phyloP scores from a whole-genome alignment of 179 eudicot genomes.

The Gypsophila paniculata region DNA sequence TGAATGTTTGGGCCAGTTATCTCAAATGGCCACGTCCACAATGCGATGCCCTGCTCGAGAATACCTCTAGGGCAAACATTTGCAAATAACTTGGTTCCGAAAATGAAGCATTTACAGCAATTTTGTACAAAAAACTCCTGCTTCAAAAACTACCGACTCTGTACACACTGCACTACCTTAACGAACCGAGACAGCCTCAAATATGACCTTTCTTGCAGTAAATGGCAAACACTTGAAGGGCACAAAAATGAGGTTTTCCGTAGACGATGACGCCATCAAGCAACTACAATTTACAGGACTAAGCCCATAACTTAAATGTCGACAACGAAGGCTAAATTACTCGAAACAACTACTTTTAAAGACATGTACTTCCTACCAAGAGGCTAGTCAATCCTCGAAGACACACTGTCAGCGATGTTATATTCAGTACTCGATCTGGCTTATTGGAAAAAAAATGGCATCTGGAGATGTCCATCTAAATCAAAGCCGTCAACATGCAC shows the following conservation, averaged over 20 bases:
- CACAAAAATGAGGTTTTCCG: too few species aligned
- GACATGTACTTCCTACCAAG: background rate
- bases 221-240: background rate
- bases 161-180: background rate
- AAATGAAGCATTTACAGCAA: background rate
- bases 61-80: background rate
- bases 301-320: background rate
- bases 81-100: background rate
- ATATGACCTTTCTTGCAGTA: background rate
- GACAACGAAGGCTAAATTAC: background rate
- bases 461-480: background rate
- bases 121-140: background rate
- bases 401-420: background rate
- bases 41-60: too few species aligned
- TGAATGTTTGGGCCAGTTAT: too few species aligned
- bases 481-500: conserved; percentile 7
- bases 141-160: background rate
- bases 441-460: background rate
- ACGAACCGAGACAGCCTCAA: background rate
- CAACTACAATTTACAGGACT: background rate
- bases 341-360: background rate
- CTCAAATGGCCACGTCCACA: too few species aligned
- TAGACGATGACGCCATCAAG: background rate
- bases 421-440: background rate
- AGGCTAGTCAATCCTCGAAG: background rate